Percentiles rank a stretch among this genome's conserved stretches.
Conservation (phyloP, 179 eudicot genomes). For the Nepenthes alata region DNA sequence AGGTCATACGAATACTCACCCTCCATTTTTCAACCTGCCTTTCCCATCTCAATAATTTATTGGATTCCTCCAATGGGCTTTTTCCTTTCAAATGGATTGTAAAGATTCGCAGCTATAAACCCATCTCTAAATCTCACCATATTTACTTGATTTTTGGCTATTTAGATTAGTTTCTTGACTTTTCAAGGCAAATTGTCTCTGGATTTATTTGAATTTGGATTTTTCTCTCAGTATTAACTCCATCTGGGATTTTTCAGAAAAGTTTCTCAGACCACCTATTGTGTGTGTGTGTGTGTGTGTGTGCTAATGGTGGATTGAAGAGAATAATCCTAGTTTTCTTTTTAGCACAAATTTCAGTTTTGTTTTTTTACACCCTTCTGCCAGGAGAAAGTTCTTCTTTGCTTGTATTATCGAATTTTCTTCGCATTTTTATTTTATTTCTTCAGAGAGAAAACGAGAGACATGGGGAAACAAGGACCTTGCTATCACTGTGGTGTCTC, state of each 20-base stretch:
- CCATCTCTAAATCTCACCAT: conserved; percentile 17
- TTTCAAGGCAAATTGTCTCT: conserved; percentile 16
- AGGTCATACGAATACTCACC: conserved; percentile 30
- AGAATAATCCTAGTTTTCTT: conserved; percentile 5
- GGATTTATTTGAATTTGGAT: conserved; percentile 13
- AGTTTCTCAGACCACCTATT: neutral
- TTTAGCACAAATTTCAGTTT: conserved; percentile 7
- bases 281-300: neutral
- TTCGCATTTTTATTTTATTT: neutral
- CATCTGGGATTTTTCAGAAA: neutral
- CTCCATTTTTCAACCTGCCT: conserved; percentile 56
- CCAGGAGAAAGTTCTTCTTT: conserved; percentile 8
- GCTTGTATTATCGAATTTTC: conserved; percentile 10
- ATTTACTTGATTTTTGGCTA: conserved; percentile 17
- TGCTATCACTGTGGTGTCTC: conserved; percentile 99
- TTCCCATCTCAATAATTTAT: conserved; percentile 44
- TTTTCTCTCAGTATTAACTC: too few relatives aligned
- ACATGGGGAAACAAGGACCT: conserved; percentile 99
- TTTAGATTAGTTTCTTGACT: conserved; percentile 18
- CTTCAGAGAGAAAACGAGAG: conserved; percentile 20
- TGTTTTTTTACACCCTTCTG: conserved; percentile 7
- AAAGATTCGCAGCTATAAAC: conserved; percentile 27
- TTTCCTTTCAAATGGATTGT: conserved; percentile 31
- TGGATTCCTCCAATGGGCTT: conserved; percentile 34
- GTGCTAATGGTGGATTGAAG: conserved; percentile 14